Evolutionary conservation across 2,329 filamentous ascomycete species (phyloP).

Genomic region (Botrytis hyacinthi): DNA sequence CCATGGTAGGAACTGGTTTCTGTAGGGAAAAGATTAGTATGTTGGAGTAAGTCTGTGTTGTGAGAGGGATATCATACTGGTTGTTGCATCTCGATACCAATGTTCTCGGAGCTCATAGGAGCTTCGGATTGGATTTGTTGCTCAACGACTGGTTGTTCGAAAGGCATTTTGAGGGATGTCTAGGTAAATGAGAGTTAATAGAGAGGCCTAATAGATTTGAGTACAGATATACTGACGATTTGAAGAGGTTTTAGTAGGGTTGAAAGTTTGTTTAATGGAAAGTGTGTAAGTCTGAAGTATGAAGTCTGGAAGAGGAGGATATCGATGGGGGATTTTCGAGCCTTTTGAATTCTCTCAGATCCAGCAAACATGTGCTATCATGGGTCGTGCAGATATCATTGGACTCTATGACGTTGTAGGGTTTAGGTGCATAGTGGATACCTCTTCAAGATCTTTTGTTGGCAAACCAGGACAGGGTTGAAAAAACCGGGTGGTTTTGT

Average conservation of each 20-base stretch:
- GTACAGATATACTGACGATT: background rate
- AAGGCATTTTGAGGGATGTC: slow-evolving; percentile 31
- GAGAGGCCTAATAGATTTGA: background rate
- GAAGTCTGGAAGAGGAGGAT: background rate
- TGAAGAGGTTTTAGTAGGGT: background rate
- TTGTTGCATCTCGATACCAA: slow-evolving; percentile 31
- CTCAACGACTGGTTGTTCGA: slow-evolving; percentile 30
- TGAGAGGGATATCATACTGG: slow-evolving; percentile 29
- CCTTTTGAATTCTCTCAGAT: slow-evolving; percentile 12
- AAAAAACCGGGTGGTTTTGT: background rate
- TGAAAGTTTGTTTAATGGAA: background rate
- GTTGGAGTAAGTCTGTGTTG: background rate
- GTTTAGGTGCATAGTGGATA: slow-evolving; percentile 10
- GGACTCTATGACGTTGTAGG: background rate
- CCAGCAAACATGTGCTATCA: background rate
- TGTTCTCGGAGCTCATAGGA: slow-evolving; percentile 32
- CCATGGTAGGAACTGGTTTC: slow-evolving; percentile 25
- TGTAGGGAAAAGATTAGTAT: slow-evolving; percentile 20
- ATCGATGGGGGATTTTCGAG: background rate
- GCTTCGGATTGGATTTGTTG: slow-evolving; percentile 35
- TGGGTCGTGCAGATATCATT: background rate
- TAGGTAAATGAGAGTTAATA: background rate
- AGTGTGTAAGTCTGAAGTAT: background rate
- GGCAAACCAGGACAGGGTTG: slow-evolving; percentile 7
- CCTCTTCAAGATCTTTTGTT: slow-evolving; percentile 8